These are phyloP conservation scores for Podospora fimiseda DNA, from an alignment of 495 filamentous ascomycete genomes.

Conservation along the genomic window DNA sequence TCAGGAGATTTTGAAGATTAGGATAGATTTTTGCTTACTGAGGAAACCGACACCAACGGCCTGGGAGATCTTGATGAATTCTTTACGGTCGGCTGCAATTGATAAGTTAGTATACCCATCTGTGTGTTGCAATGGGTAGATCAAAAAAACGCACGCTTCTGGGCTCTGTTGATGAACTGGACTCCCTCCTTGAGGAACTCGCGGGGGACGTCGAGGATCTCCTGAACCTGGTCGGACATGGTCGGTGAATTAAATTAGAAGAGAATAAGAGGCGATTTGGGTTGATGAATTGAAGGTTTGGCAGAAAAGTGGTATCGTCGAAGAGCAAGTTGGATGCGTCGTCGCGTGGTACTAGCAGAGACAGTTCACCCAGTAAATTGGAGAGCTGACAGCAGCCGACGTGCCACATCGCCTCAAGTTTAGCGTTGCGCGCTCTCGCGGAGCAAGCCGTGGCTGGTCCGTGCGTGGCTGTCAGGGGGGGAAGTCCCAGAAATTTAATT, in stretches of 20 bases:
- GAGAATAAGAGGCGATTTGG: background rate
- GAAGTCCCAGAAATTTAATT: background rate
- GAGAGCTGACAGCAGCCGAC: conserved; percentile 18
- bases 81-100: conserved; percentile 59
- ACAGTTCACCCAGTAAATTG: conserved; percentile 5
- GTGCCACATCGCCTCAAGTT: conserved; percentile 21
- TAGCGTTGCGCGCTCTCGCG: background rate
- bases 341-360: conserved; percentile 14
- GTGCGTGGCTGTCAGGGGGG: conserved; percentile 1
- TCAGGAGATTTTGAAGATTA: background rate
- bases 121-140: background rate
- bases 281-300: background rate
- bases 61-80: conserved; percentile 93
- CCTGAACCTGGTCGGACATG: conserved; percentile 74
- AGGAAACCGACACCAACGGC: conserved; percentile 71
- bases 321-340: conserved; percentile 3
- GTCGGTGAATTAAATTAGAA: conserved; percentile 4
- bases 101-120: conserved; percentile 21
- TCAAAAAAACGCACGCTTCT: conserved; percentile 58
- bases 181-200: conserved; percentile 78
- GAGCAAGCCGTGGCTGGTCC: conserved; percentile 3
- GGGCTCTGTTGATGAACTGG: conserved; percentile 76
- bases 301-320: conserved; percentile 1
- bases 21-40: conserved; percentile 12
- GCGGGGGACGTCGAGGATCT: conserved; percentile 72